Base-by-base conservation (phyloP, 1,139 yeast species). In the Geotrichum macrosporum region DNA sequence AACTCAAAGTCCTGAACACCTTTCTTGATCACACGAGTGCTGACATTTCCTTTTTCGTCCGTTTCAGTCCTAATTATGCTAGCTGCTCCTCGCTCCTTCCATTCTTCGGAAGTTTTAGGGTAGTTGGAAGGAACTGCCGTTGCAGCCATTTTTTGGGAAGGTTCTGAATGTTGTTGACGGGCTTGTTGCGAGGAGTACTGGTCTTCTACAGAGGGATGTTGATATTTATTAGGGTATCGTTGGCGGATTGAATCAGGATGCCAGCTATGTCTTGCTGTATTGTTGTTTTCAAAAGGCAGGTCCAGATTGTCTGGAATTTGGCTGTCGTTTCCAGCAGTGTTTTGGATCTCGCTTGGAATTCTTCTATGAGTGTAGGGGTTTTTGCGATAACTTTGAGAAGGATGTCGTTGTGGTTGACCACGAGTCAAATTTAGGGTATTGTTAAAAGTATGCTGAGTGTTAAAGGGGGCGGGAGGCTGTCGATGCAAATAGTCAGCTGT, bases 1-100 rank as follows among this genome's bases (percentile, higher is more conserved):
- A 92, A 88, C 54, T 80, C 80, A 66, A 89, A 94, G 67, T 92
- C 98, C 54, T 76, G 75, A 1, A 89, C 95, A 15, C 74, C 74
- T 54, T 72, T 72, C 46, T 68, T 67, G 18, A 49, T 70, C 4
- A 78, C 64, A 45, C 68, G 67, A 3, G 75, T 74, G 4, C 69
- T 65, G 2, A 67, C 64, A 35, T 69, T 66, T 6, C 84, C 84
- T 12, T 73, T 64, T 6, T 65, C 65, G 51, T 74, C 76, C 8
- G 60, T 61, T n/a, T 70, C 69, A n/a, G 69, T 69, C 47, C 69
- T 71, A 12, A 76, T 67, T 3, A 74, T 60, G 33, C 72, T 68
- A 1, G 82, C 83, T 3, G 82, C 81, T 12, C 82, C 81, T 46
- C 67, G 58, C 24, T 67, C 70, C 27, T 61, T 57, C 68, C 69